Evolutionary conservation across 148 eudicot species (phyloP).

Genomic region (Rhododendron ferrugineum): DNA sequence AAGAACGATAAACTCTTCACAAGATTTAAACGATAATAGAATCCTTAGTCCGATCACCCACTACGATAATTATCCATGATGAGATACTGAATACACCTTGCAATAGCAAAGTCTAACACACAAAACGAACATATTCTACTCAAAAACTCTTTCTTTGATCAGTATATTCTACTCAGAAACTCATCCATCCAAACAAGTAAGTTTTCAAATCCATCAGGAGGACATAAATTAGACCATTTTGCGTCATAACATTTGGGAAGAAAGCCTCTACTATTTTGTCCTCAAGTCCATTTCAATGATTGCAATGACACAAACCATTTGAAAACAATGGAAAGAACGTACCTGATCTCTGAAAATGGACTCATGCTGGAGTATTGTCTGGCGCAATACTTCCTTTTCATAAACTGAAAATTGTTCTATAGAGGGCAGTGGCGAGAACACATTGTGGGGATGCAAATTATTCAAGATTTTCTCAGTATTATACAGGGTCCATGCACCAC

Average conservation of each 20-base stretch:
- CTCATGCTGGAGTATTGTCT: conserved; percentile 53
- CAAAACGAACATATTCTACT: background rate
- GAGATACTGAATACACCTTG: background rate
- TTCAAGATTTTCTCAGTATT: conserved; percentile 20
- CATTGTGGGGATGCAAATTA: conserved; percentile 22
- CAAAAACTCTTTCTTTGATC: too few relatives aligned
- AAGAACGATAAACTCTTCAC: background rate
- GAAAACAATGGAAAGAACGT: background rate
- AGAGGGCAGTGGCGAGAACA: conserved; percentile 12
- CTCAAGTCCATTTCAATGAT: background rate
- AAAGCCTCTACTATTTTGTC: background rate
- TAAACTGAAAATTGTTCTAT: conserved; percentile 21
- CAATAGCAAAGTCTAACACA: background rate
- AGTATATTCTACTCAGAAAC: background rate
- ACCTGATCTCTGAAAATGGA: conserved; percentile 56
- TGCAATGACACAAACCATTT: background rate
- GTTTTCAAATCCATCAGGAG: background rate
- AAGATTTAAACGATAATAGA: background rate
- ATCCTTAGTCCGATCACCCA: background rate
- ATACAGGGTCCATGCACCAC: conserved; percentile 21
- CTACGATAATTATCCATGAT: background rate
- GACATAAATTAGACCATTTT: background rate
- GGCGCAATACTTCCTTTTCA: conserved; percentile 47
- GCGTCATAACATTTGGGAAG: background rate
- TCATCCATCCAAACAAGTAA: background rate